A percentile compares a stretch with the other conserved stretches of the same genome.
These are phyloP conservation scores for Protomyces pachydermus DNA, from an alignment of 1,139 yeast species.

Conservation along the genomic window DNA sequence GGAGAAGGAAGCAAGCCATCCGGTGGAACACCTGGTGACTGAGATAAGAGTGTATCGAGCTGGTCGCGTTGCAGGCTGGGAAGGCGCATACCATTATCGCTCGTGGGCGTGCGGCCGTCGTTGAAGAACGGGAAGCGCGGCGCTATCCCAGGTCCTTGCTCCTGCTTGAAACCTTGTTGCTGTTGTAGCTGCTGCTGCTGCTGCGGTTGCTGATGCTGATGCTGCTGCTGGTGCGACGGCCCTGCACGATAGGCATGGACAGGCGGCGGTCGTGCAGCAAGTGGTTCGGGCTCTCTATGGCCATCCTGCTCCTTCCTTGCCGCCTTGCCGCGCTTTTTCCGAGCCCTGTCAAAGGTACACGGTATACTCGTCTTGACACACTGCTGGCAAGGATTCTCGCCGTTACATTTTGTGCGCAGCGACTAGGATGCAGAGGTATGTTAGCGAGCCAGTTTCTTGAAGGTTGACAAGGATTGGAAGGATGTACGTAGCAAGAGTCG, in stretches of 20 bases:
- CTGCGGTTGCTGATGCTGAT: slow-evolving; percentile 5
- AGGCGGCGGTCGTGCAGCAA: background rate
- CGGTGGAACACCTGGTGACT: background rate
- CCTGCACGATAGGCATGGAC: background rate
- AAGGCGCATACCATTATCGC: background rate
- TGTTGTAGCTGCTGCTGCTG: slow-evolving; percentile 1
- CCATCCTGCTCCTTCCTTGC: background rate
- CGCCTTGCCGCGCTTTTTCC: slow-evolving; percentile 25
- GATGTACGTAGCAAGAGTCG: slow-evolving; percentile 42
- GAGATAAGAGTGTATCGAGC: slow-evolving; percentile 7
- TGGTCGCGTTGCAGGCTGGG: background rate
- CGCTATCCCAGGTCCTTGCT: background rate
- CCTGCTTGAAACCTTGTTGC: background rate
- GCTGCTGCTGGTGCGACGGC: slow-evolving; percentile 12
- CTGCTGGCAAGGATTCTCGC: slow-evolving; percentile 10
- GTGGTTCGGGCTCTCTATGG: background rate
- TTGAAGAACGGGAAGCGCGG: background rate
- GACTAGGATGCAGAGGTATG: slow-evolving; percentile 38
- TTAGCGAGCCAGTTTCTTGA: slow-evolving; percentile 39
- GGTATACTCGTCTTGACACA: slow-evolving; percentile 17
- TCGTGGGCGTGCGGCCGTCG: background rate
- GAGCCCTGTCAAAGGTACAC: slow-evolving; percentile 15
- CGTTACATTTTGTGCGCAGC: slow-evolving; percentile 18
- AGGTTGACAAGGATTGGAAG: slow-evolving; percentile 45
- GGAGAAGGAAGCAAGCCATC: background rate